A percentile compares a stretch with the other conserved stretches of the same genome.
These are phyloP conservation scores for Arthrobotrys pseudoclavata DNA, from an alignment of 2,329 filamentous ascomycete genomes.

Conservation along the genomic window DNA sequence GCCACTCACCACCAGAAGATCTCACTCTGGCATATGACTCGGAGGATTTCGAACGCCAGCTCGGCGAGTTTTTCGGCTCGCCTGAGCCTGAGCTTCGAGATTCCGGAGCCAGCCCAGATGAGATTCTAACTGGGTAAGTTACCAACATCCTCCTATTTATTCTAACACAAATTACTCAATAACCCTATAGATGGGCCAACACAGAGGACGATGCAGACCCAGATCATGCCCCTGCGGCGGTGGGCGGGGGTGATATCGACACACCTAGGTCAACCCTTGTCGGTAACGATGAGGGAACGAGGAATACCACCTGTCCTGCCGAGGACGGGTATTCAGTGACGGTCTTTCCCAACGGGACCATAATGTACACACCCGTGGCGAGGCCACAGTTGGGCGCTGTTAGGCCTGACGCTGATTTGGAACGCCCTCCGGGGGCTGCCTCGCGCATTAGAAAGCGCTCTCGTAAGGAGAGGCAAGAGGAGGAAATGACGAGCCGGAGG, in stretches of 20 bases:
- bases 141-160: background rate
- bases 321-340: constrained; percentile 14
- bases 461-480: constrained; percentile 21
- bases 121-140: background rate
- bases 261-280: constrained; percentile 17
- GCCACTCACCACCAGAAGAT: constrained; percentile 2
- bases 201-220: background rate
- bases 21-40: background rate
- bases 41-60: background rate
- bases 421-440: constrained; percentile 9
- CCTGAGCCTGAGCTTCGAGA: background rate
- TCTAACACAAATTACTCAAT: background rate
- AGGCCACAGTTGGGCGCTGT: background rate
- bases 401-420: constrained; percentile 18
- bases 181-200: background rate
- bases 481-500: constrained; percentile 4
- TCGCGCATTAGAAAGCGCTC: constrained; percentile 22
- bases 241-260: constrained; percentile 9
- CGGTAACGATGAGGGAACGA: constrained; percentile 14
- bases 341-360: constrained; percentile 42
- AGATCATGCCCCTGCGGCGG: constrained; percentile 1
- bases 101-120: background rate
- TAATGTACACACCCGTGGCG: constrained; percentile 21
- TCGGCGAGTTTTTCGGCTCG: background rate
- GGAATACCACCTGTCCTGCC: constrained; percentile 5